A percentile compares a stretch with the other conserved stretches of the same genome.
Evolutionary conservation across 345 rosid species (phyloP).

Genomic region (Fremontodendron californicum): DNA sequence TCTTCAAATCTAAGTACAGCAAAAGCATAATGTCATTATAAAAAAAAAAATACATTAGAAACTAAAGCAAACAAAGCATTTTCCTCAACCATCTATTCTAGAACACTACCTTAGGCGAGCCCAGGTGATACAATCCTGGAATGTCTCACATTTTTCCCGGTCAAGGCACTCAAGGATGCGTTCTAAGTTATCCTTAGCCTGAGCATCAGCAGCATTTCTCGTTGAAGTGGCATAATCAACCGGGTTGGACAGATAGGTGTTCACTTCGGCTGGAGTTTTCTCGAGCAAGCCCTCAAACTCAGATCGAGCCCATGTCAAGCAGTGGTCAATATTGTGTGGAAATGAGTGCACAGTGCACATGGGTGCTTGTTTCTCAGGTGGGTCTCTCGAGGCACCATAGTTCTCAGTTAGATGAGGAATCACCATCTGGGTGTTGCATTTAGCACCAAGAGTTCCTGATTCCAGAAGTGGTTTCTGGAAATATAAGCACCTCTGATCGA

Average conservation of each 20-base stretch:
- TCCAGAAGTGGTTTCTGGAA: conserved; percentile 12
- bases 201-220: conserved; percentile 6
- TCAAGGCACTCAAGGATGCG: conserved; percentile 5
- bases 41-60: not conserved
- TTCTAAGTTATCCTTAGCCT: conserved; percentile 7
- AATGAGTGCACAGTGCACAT: conserved; percentile 14
- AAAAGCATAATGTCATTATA: not conserved
- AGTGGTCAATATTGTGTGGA: conserved; percentile 11
- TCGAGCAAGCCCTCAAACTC: conserved; percentile 10
- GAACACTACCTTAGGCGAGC: not conserved
- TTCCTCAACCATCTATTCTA: not conserved
- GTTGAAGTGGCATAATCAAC: not conserved
- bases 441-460: conserved; percentile 8
- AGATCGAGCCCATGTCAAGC: conserved; percentile 7
- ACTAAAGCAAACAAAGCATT: not conserved
- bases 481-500: no score
- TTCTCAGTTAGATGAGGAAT: conserved; percentile 10
- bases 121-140: conserved; percentile 3
- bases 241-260: not conserved
- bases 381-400: conserved; percentile 8
- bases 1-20: not conserved
- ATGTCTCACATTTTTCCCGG: not conserved
- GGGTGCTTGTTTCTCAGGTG: conserved; percentile 11
- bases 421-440: conserved; percentile 11
- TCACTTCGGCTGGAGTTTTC: conserved; percentile 11